Conservation (phyloP, 768 basidiomycete genomes). For the Podaxis mareebaensis region DNA sequence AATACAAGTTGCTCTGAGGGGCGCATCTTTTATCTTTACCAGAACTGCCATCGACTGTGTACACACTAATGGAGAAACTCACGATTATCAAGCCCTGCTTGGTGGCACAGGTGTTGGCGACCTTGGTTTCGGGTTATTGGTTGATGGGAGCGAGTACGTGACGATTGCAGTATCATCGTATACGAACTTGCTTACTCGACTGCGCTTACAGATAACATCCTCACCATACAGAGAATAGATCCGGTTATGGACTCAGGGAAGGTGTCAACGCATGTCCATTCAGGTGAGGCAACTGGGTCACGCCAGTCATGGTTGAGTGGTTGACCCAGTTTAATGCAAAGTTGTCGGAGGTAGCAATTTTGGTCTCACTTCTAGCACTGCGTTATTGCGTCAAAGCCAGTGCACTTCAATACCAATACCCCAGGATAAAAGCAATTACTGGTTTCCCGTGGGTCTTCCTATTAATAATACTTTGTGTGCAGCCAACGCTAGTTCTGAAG, state of each 20-base stretch:
- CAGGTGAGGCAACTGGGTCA: slow-evolving; percentile 21
- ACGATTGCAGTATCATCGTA: not conserved
- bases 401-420: slow-evolving; percentile 39
- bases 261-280: slow-evolving; percentile 36
- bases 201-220: slow-evolving; percentile 30
- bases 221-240: slow-evolving; percentile 40
- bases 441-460: slow-evolving; percentile 24
- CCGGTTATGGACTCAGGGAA: slow-evolving; percentile 35
- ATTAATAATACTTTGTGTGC: not conserved
- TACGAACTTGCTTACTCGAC: not conserved
- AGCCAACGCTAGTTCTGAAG: slow-evolving; percentile 18
- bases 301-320: not conserved
- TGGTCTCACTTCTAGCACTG: slow-evolving; percentile 30
- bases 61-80: not conserved
- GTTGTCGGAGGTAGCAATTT: slow-evolving; percentile 42
- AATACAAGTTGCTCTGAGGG: not conserved
- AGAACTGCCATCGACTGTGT: not conserved
- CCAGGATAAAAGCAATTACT: slow-evolving; percentile 39
- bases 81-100: not conserved
- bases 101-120: not conserved
- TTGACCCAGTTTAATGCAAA: slow-evolving; percentile 14
- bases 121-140: slow-evolving; percentile 22
- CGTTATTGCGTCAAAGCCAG: slow-evolving; percentile 30
- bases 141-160: slow-evolving; percentile 32
- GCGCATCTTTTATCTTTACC: not conserved